Conservation (phyloP, 2,329 filamentous ascomycete species). For the Sarocladiaceae sp. region DNA sequence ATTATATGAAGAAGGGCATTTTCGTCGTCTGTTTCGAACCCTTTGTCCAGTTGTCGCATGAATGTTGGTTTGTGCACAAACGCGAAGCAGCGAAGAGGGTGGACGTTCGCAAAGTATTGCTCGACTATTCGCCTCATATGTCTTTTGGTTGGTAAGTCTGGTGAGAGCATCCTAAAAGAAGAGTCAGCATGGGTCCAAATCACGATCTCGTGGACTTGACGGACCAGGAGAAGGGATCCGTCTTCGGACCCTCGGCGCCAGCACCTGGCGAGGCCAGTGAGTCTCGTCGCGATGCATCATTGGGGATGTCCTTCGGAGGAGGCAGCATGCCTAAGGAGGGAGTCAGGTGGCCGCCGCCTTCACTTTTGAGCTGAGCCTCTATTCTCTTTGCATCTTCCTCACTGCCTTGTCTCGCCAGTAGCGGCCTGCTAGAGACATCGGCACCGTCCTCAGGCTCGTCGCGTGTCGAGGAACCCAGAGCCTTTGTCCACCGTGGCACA, state of each 20-base stretch:
- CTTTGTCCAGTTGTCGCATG: conserved; percentile 16
- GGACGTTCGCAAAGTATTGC: conserved; percentile 19
- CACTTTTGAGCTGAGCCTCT: conserved; percentile 3
- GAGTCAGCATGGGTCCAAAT: no score
- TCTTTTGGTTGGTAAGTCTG: conserved; percentile 8
- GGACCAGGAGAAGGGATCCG: conserved; percentile 1
- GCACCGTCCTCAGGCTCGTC: not conserved
- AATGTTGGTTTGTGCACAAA: conserved; percentile 20
- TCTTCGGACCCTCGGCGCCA: not conserved
- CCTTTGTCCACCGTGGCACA: conserved; percentile 4
- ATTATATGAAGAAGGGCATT: conserved; percentile 17
- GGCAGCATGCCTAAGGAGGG: not conserved
- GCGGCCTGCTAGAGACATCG: not conserved
- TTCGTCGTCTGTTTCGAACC: conserved; percentile 12
- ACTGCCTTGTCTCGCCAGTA: not conserved
- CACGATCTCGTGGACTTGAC: not conserved
- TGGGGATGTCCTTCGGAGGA: not conserved
- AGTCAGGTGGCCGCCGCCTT: not conserved
- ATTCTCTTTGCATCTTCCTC: not conserved
- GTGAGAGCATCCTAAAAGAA: conserved; percentile 9
- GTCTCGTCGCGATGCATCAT: not conserved
- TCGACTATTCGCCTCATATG: conserved; percentile 15
- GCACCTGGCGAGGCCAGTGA: not conserved
- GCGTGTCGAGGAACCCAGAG: not conserved
- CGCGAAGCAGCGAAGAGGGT: conserved; percentile 18